Conservation (phyloP, 1,284 basidiomycete species). For the Tilletia caries region DNA sequence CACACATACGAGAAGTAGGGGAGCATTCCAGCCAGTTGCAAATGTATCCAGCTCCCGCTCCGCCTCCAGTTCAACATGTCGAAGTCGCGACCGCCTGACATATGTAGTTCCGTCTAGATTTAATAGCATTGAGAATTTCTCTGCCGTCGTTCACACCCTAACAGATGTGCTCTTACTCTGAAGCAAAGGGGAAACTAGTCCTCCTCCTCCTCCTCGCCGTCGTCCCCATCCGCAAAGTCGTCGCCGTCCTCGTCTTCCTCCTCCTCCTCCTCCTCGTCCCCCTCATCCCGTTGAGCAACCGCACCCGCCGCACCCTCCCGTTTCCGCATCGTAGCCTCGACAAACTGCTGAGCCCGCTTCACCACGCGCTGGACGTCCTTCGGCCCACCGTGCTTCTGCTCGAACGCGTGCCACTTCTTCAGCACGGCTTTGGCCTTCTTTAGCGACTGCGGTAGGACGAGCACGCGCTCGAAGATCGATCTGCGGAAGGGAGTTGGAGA, state of each 20-base stretch:
- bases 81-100: too few species aligned
- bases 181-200: too few species aligned
- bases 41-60: too few species aligned
- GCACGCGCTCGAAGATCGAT: constrained; percentile 76
- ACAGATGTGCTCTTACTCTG: too few species aligned
- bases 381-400: constrained; percentile 80
- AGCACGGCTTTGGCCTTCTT: constrained; percentile 82
- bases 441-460: constrained; percentile 80
- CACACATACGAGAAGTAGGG: too few species aligned
- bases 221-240: constrained; percentile 17
- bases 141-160: too few species aligned
- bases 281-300: not conserved
- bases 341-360: constrained; percentile 74
- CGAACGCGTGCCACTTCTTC: constrained; percentile 93
- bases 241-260: constrained; percentile 27
- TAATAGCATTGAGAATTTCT: too few species aligned
- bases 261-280: not conserved
- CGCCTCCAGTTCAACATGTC: too few species aligned
- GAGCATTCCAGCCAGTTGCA: too few species aligned
- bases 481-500: too few species aligned
- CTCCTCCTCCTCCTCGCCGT: constrained; percentile 26
- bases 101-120: too few species aligned
- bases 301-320: not conserved
- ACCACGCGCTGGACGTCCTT: constrained; percentile 78
- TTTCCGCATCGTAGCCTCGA: constrained; percentile 23